Percentiles rank a stretch among this genome's conserved stretches.
These are phyloP conservation scores for Escallonia rubra DNA, from an alignment of 129 eudicot species.

Conservation along the genomic window DNA sequence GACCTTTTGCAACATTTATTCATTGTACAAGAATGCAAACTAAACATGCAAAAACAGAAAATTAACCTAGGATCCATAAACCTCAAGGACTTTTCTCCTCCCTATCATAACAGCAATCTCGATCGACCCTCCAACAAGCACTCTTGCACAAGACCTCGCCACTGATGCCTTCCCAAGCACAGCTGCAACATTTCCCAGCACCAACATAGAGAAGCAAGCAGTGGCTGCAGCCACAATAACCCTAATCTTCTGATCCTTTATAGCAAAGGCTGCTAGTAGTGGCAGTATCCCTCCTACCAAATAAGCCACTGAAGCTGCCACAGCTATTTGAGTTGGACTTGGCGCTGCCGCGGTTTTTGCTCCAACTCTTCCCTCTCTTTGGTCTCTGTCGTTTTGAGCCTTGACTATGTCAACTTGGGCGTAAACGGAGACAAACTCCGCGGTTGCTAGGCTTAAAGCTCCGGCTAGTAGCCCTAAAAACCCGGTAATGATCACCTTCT, in stretches of 20 bases:
- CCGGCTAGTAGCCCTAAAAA: not conserved
- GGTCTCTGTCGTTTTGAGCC: not conserved
- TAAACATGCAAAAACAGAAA: too few relatives aligned
- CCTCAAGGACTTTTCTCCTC: not conserved
- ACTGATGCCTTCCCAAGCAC: conserved; percentile 4
- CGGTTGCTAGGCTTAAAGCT: not conserved
- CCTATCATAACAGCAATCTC: not conserved
- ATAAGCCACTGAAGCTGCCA: not conserved
- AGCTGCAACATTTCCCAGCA: not conserved
- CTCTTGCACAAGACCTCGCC: conserved; percentile 4
- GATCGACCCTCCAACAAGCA: conserved; percentile 1
- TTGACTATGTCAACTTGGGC: not conserved
- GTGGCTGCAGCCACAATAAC: not conserved
- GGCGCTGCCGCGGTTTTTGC: not conserved
- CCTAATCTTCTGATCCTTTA: not conserved
- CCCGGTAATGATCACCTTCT: not conserved
- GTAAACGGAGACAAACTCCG: conserved; percentile 1
- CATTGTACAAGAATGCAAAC: too few relatives aligned
- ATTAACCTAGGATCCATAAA: not conserved
- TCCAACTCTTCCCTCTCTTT: not conserved
- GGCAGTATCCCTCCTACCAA: not conserved
- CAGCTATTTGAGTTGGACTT: not conserved
- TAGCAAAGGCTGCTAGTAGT: not conserved
- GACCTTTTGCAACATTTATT: too few relatives aligned
- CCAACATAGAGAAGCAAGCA: not conserved